Evolutionary conservation across 495 filamentous ascomycete genomes (phyloP), one percentile per base, ranked within the genome.

Genomic region (Penicillium flavigenum): DNA sequence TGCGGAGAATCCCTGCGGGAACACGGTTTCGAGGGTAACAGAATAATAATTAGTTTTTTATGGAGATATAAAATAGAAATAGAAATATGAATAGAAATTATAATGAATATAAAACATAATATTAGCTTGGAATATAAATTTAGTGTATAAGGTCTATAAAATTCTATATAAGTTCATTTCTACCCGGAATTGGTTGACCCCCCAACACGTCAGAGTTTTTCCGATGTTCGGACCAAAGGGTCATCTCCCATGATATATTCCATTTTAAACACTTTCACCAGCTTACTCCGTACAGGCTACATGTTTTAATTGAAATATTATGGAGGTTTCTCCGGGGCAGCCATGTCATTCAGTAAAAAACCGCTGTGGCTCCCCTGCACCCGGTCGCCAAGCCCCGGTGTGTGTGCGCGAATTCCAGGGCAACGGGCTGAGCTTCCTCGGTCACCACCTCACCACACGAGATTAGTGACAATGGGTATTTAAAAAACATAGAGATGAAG

Each of bases 371-470:
- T 62, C 62, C 62, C 63, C 64, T 69, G 71, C 63, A 71, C 69
- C 70, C 72, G 70, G 72, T 41, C 57, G 73, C 73, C 73, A 76
- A 76, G 72, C 68, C 67, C 67, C 64, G 67, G 61, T 76, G 72
- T 72, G 64, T 69, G 61, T 66, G 71, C 63, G 67, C 56, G 63
- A 69, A 70, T 72, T 63, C 67, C 64, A 60, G 55, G 58, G 60
- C 63, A 66, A 63, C 64, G 56, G 56, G 45, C 42, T 38, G 54
- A 53, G 52, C 57, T 53, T 27, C 44, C 22, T 57, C 51, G 51
- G 55, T 38, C 51, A 62, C 54, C 36, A 56, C 48, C 38, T 45
- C 24, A 26, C 26, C 24, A 44, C 19, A 14, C 3, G 36, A 46
- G 14, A 39, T 50, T 38, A 47, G 27, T 60, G 52, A 47, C 49